Conservation (phyloP, 306 rosid genomes). For the Vigna angularis region DNA sequence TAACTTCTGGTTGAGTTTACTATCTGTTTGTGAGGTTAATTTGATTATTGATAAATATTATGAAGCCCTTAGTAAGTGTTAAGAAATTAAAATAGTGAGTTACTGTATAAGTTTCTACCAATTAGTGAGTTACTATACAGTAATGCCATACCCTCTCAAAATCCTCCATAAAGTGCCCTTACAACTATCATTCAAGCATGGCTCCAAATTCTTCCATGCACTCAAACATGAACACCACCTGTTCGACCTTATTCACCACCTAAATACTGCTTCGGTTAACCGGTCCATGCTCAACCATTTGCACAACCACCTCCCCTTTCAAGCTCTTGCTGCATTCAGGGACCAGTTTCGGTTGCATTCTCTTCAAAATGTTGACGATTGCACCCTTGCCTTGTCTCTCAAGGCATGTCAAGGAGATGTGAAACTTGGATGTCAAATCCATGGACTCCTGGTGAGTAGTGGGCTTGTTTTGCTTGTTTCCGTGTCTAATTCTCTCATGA, state of each 20-base stretch:
- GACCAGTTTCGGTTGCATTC: constrained; percentile 48
- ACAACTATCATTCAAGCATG: constrained; percentile 22
- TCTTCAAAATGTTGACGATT: constrained; percentile 53
- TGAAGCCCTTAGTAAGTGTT: too few species aligned
- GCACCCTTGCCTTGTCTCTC: constrained; percentile 62
- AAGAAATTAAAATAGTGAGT: background rate
- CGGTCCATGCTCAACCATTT: constrained; percentile 56
- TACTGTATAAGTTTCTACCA: background rate
- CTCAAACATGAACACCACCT: constrained; percentile 55
- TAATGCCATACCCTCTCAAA: constrained; percentile 57
- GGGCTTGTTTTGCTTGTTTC: constrained; percentile 57
- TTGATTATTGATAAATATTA: constrained; percentile 9
- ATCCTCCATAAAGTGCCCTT: constrained; percentile 8
- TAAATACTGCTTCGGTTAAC: constrained; percentile 53
- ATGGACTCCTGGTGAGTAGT: constrained; percentile 57
- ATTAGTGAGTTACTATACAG: too few species aligned
- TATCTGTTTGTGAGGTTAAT: constrained; percentile 26
- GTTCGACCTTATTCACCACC: constrained; percentile 60
- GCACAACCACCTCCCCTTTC: constrained; percentile 52
- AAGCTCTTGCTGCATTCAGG: constrained; percentile 61
- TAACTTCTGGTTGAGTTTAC: constrained; percentile 21
- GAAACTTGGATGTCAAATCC: constrained; percentile 64
- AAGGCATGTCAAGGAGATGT: constrained; percentile 76
- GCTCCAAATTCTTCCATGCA: constrained; percentile 33
- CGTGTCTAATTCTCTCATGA: constrained; percentile 82